These are phyloP conservation scores for Neofusicoccum sp. DNA, from an alignment of 2,329 filamentous ascomycete genomes.

Conservation along the genomic window DNA sequence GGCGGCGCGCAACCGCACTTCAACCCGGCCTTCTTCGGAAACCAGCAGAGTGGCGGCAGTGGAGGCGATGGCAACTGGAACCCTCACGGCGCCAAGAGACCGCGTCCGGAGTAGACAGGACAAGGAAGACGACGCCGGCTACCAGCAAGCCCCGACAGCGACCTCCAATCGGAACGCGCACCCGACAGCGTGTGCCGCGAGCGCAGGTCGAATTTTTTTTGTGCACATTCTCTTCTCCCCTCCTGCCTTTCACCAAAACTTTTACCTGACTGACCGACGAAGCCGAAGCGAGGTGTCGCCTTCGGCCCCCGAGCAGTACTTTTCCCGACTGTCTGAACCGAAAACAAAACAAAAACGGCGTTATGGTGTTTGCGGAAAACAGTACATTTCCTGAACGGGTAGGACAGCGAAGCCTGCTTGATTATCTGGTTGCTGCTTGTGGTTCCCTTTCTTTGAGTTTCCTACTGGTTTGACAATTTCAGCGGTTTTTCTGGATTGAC, in stretches of 20 bases:
- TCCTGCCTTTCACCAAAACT: neutral
- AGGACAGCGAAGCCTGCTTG: slow-evolving; percentile 5
- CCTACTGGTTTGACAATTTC: neutral
- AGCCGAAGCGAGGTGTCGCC: neutral
- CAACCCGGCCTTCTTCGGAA: slow-evolving; percentile 70
- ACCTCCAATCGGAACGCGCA: too few species aligned
- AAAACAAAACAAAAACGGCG: slow-evolving; percentile 14
- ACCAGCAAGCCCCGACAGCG: too few species aligned
- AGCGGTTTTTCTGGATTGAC: neutral
- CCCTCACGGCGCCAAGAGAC: slow-evolving; percentile 78
- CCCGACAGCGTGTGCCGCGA: too few species aligned
- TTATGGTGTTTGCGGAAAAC: slow-evolving; percentile 5
- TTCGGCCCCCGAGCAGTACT: neutral
- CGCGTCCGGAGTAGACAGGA: slow-evolving; percentile 66
- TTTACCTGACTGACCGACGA: neutral
- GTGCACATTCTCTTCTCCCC: neutral
- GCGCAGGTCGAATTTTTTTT: too few species aligned
- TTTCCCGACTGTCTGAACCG: neutral
- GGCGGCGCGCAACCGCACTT: slow-evolving; percentile 68
- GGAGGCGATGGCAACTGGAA: slow-evolving; percentile 70
- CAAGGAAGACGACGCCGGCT: neutral
- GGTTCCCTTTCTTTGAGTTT: neutral
- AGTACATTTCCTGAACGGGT: slow-evolving; percentile 5
- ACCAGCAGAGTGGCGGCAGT: slow-evolving; percentile 45
- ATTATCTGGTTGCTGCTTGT: neutral